A percentile compares a stretch with the other conserved stretches of the same genome.
Conservation (phyloP, 2,329 filamentous ascomycete genomes). For the Rugonectria rugulosa region DNA sequence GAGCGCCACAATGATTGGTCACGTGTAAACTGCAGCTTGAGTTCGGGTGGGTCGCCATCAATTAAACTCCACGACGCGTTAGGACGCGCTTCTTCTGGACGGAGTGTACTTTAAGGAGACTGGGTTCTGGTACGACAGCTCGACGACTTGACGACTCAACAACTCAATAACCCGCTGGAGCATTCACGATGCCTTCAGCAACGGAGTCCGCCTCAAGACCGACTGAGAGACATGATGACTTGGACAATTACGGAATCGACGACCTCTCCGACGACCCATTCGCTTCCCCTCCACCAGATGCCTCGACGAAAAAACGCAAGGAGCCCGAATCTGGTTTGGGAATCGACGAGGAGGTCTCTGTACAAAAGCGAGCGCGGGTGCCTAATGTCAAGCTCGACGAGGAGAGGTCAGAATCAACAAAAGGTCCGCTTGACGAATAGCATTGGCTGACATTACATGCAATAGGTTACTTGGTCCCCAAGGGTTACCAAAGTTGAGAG, state of each 20-base stretch:
- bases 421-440: too few relatives aligned
- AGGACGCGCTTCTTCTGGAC: conserved; percentile 22
- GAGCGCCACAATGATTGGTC: conserved; percentile 25
- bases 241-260: conserved; percentile 80
- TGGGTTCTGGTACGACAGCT: too few relatives aligned
- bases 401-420: conserved; percentile 66
- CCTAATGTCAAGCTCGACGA: conserved; percentile 91
- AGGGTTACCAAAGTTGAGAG: conserved; percentile 84
- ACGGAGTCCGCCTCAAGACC: conserved; percentile 23
- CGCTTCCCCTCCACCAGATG: conserved; percentile 52
- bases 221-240: conserved; percentile 59
- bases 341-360: conserved; percentile 85
- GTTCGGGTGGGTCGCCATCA: conserved; percentile 23
- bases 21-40: background rate
- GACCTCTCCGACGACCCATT: conserved; percentile 58
- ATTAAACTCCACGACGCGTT: conserved; percentile 40
- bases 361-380: conserved; percentile 74
- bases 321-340: conserved; percentile 67
- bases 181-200: conserved; percentile 35
- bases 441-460: background rate
- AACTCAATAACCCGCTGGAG: conserved; percentile 1
- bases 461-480: conserved; percentile 78
- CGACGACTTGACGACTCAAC: too few relatives aligned
- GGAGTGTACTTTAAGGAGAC: too few relatives aligned
- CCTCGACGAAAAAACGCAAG: conserved; percentile 56